Percentiles rank a stretch among this genome's conserved stretches.
These are phyloP conservation scores for Colletotrichum truncatum DNA, from an alignment of 2,329 filamentous ascomycete species.

Conservation along the genomic window DNA sequence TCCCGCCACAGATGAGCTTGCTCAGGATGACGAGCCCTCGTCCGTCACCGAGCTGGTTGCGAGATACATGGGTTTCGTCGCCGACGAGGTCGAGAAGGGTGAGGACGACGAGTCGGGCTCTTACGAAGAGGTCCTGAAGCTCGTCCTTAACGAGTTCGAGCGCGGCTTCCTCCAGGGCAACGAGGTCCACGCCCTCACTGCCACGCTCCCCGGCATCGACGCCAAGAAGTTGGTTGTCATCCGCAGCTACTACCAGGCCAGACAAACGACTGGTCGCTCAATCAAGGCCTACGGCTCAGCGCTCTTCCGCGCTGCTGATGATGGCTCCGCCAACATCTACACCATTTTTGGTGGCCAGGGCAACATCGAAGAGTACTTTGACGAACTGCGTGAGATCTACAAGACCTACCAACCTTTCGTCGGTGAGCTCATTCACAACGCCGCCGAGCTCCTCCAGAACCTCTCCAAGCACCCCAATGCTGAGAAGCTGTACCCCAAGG, in stretches of 20 bases:
- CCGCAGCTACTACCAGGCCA: constrained; percentile 89
- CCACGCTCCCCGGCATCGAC: constrained; percentile 86
- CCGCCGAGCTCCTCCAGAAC: constrained; percentile 87
- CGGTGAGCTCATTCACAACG: constrained; percentile 81
- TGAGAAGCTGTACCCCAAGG: constrained; percentile 96
- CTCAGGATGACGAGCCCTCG: constrained; percentile 98
- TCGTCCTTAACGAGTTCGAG: constrained; percentile 96
- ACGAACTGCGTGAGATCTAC: constrained; percentile 92
- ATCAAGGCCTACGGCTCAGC: constrained; percentile 96
- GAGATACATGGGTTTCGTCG: constrained; percentile 91
- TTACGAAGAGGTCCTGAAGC: constrained; percentile 91
- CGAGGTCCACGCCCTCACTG: constrained; percentile 91
- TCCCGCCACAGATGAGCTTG: constrained; percentile 93
- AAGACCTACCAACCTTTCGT: constrained; percentile 91
- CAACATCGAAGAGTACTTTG: constrained; percentile 99
- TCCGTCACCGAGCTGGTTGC: constrained; percentile 92
- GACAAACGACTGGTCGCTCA: constrained; percentile 82
- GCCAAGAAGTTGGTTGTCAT: constrained; percentile 93
- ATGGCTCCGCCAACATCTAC: constrained; percentile 86
- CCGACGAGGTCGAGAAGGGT: constrained; percentile 87
- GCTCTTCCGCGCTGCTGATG: constrained; percentile 85
- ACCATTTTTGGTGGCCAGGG: constrained; percentile 97
- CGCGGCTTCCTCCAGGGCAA: constrained; percentile 93
- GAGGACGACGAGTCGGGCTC: constrained; percentile 90
- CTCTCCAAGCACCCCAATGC: constrained; percentile 85